Evolutionary conservation across 257 asterid species (phyloP).

Genomic region (Forsythia viridissima): DNA sequence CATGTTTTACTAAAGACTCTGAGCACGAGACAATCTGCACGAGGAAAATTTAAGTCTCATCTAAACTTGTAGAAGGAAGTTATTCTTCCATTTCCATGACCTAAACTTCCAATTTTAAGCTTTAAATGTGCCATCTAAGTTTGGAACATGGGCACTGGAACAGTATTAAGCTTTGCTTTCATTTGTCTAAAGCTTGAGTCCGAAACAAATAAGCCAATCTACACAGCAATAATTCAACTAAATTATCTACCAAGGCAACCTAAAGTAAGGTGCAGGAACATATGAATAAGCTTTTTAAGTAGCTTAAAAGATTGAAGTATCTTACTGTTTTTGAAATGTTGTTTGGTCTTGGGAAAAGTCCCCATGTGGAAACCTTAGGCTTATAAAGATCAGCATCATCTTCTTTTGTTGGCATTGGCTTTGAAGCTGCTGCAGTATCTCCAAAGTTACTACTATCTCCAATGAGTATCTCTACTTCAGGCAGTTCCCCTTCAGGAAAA

Average conservation of each 20-base stretch:
- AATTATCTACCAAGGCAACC: background rate
- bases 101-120: no score
- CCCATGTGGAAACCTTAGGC: conserved; percentile 99
- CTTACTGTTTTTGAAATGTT: conserved; percentile 83
- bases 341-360: conserved; percentile 88
- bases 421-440: conserved; percentile 31
- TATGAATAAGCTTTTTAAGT: background rate
- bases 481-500: conserved; percentile 60
- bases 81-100: no score
- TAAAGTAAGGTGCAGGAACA: background rate
- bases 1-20: no score
- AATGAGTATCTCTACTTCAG: conserved; percentile 79
- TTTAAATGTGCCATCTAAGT: no score
- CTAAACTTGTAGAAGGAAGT: no score
- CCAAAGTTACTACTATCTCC: conserved; percentile 75
- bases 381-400: conserved; percentile 56
- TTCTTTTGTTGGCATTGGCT: conserved; percentile 29
- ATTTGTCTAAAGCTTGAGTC: no score
- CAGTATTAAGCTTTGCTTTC: no score
- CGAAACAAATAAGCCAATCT: no score
- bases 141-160: no score
- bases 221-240: background rate
- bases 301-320: conserved; percentile 11
- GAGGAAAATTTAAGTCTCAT: no score
- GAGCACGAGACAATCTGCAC: no score